A percentile compares a stretch with the other conserved stretches of the same genome.
These are phyloP conservation scores for Geranium rotundifolium DNA, from an alignment of 345 rosid genomes.

Conservation along the genomic window DNA sequence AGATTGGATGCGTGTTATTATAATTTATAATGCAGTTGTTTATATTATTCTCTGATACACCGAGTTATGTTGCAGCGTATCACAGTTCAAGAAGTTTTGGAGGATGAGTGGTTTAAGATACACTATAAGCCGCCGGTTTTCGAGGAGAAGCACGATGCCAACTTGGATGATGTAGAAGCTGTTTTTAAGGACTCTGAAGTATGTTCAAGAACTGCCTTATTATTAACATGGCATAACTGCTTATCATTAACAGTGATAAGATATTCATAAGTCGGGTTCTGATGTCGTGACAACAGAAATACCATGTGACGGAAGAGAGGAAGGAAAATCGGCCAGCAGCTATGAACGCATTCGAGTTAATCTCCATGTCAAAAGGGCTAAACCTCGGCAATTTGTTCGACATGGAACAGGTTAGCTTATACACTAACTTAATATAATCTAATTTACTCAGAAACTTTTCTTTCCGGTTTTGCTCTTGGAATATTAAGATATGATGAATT, in stretches of 20 bases:
- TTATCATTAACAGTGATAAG: background rate
- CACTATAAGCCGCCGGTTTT: constrained; percentile 74
- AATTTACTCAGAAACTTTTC: background rate
- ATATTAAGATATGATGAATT: too few species aligned
- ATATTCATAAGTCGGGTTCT: constrained; percentile 7
- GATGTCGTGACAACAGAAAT: constrained; percentile 47
- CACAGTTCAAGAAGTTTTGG: constrained; percentile 64
- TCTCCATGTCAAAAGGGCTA: constrained; percentile 83
- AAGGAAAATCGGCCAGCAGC: constrained; percentile 72
- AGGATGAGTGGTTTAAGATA: constrained; percentile 86
- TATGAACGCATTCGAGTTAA: constrained; percentile 90
- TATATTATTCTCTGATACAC: background rate
- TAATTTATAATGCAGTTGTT: too few species aligned
- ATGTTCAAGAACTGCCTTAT: constrained; percentile 8
- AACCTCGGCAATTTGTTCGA: constrained; percentile 79
- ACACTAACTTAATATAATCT: background rate
- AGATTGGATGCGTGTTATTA: too few species aligned
- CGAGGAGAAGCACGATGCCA: constrained; percentile 58
- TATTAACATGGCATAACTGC: background rate
- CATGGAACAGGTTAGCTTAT: constrained; percentile 49
- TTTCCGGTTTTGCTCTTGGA: too few species aligned
- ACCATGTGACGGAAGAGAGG: constrained; percentile 66
- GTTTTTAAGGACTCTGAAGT: constrained; percentile 90
- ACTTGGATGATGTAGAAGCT: constrained; percentile 81
- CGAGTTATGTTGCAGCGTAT: constrained; percentile 51